phyloP scores from a whole-genome alignment of 768 basidiomycete species.

The Neoboletus subvelutipes region DNA sequence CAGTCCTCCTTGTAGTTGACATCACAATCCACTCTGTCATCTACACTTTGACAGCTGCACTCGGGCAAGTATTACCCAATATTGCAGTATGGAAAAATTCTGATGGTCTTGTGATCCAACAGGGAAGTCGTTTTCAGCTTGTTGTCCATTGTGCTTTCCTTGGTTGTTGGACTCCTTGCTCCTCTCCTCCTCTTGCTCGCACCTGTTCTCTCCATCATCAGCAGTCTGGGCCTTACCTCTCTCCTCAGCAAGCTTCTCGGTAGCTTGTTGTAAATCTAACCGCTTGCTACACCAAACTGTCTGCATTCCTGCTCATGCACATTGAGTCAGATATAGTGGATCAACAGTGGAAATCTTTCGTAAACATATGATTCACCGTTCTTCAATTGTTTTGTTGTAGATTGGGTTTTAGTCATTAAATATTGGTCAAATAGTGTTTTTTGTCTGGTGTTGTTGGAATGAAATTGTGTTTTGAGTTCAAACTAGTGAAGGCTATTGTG shows the following conservation, averaged over 20 bases:
- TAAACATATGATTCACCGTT: neutral
- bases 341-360: neutral
- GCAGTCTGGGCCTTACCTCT: constrained; percentile 1
- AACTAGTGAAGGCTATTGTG: neutral
- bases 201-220: constrained; percentile 10
- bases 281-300: neutral
- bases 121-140: constrained; percentile 6
- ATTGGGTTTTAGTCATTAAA: neutral
- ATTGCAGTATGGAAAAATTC: no score
- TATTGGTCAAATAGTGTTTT: neutral
- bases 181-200: constrained; percentile 4
- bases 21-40: neutral
- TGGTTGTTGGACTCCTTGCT: constrained; percentile 6
- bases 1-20: neutral
- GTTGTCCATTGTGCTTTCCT: constrained; percentile 1
- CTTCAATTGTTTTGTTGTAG: neutral
- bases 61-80: neutral
- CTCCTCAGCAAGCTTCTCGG: constrained; percentile 3
- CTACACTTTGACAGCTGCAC: neutral
- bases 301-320: neutral
- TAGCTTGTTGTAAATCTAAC: constrained; percentile 3
- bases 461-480: neutral
- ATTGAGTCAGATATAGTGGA: neutral
- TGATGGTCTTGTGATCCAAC: neutral
- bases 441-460: neutral